Evolutionary conservation across 805 yeast genomes (phyloP).

Genomic region (Metschnikowia lochheadii): DNA sequence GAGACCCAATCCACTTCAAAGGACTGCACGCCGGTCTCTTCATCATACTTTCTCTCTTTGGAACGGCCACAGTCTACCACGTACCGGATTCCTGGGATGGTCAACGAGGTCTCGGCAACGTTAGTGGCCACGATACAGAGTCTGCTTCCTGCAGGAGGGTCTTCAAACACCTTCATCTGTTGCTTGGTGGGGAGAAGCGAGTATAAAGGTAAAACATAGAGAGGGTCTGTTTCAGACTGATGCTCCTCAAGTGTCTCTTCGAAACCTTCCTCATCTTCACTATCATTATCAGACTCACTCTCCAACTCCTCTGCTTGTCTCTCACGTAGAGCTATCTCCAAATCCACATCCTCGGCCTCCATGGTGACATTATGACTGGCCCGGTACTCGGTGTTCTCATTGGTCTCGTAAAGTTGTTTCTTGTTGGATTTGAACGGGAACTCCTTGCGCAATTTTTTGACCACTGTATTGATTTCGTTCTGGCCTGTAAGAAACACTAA

Average conservation of each 20-base stretch:
- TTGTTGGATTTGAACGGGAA: conserved; percentile 49
- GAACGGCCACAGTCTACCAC: conserved; percentile 95
- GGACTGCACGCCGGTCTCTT: conserved; percentile 85
- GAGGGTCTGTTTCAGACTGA: conserved; percentile 69
- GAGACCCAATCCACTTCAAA: conserved; percentile 90
- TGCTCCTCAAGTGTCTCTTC: conserved; percentile 70
- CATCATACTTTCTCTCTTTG: conserved; percentile 80
- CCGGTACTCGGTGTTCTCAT: conserved; percentile 36
- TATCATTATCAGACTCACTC: conserved; percentile 45
- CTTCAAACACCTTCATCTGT: conserved; percentile 87
- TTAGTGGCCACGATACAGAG: conserved; percentile 93
- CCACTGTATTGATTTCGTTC: conserved; percentile 78
- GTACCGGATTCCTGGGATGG: conserved; percentile 92
- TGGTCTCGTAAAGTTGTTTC: conserved; percentile 16
- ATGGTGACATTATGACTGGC: conserved; percentile 59
- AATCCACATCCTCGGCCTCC: conserved; percentile 88
- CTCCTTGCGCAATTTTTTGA: conserved; percentile 60
- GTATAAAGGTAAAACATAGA: conserved; percentile 87
- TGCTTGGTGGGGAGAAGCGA: conserved; percentile 91
- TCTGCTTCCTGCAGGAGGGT: conserved; percentile 82
- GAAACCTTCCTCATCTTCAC: conserved; percentile 58
- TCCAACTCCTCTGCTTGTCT: conserved; percentile 31
- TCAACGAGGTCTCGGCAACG: conserved; percentile 95
- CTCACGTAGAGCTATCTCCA: conserved; percentile 45
- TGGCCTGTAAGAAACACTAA: conserved; percentile 92